Evolutionary conservation across 2,329 filamentous ascomycete species (phyloP).

Genomic region (Pyrenophora tritici-repentis): DNA sequence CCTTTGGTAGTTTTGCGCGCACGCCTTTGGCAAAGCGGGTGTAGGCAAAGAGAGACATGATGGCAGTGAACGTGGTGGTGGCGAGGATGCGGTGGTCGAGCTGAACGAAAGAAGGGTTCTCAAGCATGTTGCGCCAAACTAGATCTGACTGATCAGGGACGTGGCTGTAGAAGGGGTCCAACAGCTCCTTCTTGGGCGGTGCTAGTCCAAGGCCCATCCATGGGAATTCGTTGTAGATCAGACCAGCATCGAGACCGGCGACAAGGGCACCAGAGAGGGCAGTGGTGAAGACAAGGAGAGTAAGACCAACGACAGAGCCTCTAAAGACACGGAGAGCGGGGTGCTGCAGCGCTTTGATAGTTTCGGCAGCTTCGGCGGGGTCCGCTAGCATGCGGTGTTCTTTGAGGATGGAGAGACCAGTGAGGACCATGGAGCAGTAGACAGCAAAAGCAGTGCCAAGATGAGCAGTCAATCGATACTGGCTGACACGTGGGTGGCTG

Average conservation of each 20-base stretch:
- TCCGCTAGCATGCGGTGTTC: conserved; percentile 72
- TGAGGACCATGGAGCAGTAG: conserved; percentile 93
- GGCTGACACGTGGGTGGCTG: conserved; percentile 87
- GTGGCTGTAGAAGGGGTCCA: conserved; percentile 83
- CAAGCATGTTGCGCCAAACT: conserved; percentile 96
- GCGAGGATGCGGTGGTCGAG: conserved; percentile 93
- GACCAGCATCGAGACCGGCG: conserved; percentile 89
- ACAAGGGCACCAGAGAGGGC: conserved; percentile 94
- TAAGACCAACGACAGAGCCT: conserved; percentile 70
- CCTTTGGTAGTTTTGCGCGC: conserved; percentile 59
- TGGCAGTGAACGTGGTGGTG: conserved; percentile 81
- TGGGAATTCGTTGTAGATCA: conserved; percentile 99
- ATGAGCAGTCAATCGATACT: conserved; percentile 90
- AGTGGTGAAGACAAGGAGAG: conserved; percentile 80
- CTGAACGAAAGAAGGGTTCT: conserved; percentile 95
- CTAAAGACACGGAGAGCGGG: conserved; percentile 76
- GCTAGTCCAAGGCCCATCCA: conserved; percentile 86
- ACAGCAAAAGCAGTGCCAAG: conserved; percentile 88
- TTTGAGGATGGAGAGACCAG: conserved; percentile 82
- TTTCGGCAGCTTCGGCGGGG: conserved; percentile 64
- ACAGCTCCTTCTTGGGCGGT: conserved; percentile 81
- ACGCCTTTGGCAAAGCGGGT: conserved; percentile 70
- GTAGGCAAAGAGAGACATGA: conserved; percentile 82
- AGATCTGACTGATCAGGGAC: conserved; percentile 78
- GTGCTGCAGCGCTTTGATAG: conserved; percentile 64